Evolutionary conservation across 176 grass and related monocot species (phyloP).

Genomic region (Bonia amplexicaulis): DNA sequence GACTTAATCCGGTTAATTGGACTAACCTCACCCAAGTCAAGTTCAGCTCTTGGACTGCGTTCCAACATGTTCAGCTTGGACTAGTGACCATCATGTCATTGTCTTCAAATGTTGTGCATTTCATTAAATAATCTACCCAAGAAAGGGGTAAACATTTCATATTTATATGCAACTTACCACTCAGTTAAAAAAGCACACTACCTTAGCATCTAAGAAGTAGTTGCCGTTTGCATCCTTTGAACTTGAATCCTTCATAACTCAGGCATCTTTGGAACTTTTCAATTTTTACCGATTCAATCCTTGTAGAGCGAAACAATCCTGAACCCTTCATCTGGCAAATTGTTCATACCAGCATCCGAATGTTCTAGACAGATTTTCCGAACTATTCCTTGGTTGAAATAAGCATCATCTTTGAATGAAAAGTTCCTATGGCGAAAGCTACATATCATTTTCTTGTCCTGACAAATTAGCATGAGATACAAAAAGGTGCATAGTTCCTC

Average conservation of each 20-base stretch:
- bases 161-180: background rate
- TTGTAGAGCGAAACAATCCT: background rate
- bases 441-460: background rate
- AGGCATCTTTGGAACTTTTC: background rate
- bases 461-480: constrained; percentile 3
- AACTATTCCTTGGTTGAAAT: background rate
- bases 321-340: background rate
- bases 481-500: background rate
- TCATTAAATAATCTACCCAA: background rate
- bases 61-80: constrained; percentile 34
- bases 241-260: background rate
- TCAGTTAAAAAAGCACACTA: background rate
- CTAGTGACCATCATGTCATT: constrained; percentile 21
- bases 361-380: background rate
- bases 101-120: constrained; percentile 4
- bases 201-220: background rate
- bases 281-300: background rate
- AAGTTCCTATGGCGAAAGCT: constrained; percentile 21
- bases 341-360: background rate
- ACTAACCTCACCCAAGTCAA: constrained; percentile 24
- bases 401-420: constrained; percentile 22
- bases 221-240: background rate
- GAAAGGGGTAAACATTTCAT: constrained; percentile 9
- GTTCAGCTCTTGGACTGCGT: constrained; percentile 37
- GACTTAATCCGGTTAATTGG: constrained; percentile 35